Conservation (phyloP, 2,329 filamentous ascomycete species). For the Trichoderma hamatum region DNA sequence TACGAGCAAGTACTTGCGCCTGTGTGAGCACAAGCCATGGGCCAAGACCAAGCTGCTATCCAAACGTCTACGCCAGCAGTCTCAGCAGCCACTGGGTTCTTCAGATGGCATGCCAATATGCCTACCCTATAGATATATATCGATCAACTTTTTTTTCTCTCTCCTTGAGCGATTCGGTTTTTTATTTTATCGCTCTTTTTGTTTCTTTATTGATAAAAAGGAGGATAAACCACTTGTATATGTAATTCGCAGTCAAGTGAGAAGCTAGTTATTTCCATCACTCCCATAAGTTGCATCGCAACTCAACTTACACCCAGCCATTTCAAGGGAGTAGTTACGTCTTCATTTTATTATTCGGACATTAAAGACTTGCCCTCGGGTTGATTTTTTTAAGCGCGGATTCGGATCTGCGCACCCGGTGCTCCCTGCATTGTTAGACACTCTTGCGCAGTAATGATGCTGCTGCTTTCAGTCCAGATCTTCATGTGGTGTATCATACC, state of each 20-base stretch:
- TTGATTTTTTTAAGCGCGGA: background rate
- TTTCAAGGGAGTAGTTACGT: background rate
- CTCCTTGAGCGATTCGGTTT: background rate
- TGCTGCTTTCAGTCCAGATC: background rate
- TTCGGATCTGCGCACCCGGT: background rate
- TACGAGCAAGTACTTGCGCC: background rate
- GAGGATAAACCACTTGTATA: background rate
- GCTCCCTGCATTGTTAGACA: background rate
- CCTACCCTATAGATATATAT: background rate
- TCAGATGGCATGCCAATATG: background rate
- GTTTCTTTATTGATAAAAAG: background rate
- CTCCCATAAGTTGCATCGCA: background rate
- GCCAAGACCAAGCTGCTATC: background rate
- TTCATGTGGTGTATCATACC: background rate
- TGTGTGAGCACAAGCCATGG: background rate
- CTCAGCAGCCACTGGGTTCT: background rate
- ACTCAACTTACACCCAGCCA: background rate
- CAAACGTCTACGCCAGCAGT: background rate
- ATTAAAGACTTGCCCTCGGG: background rate
- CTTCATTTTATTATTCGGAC: background rate
- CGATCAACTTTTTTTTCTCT: background rate
- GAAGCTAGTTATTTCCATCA: background rate
- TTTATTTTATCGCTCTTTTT: background rate
- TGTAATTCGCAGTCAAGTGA: no score
- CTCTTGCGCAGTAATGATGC: background rate